phyloP scores from a whole-genome alignment of 805 yeast genomes.

The Vanderwaltozyma yarrowii region DNA sequence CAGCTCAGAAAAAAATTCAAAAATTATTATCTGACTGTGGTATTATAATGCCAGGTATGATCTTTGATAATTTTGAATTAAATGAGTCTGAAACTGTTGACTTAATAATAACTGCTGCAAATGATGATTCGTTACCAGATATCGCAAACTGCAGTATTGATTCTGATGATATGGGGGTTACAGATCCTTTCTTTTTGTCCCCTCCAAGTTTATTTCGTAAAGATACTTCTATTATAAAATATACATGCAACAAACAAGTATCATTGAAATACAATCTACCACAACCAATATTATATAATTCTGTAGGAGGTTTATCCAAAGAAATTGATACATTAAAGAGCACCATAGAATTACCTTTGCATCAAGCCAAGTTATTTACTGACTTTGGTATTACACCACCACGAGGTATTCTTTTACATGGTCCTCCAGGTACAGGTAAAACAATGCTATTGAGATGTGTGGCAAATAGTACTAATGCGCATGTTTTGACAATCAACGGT shows the following conservation, averaged over 20 bases:
- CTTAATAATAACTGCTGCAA: constrained; percentile 17
- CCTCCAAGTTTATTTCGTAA: constrained; percentile 40
- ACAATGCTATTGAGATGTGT: constrained; percentile 78
- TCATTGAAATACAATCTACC: constrained; percentile 37
- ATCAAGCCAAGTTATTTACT: constrained; percentile 63
- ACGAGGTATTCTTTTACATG: constrained; percentile 85
- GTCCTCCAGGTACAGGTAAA: constrained; percentile 97
- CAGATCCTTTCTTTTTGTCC: constrained; percentile 25
- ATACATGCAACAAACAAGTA: constrained; percentile 18
- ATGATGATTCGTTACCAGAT: constrained; percentile 31
- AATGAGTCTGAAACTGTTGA: constrained; percentile 10
- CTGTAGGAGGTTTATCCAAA: constrained; percentile 67
- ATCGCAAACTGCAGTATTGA: constrained; percentile 27
- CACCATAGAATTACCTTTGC: constrained; percentile 71
- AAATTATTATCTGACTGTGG: constrained; percentile 46
- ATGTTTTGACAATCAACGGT: constrained; percentile 76
- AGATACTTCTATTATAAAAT: constrained; percentile 23
- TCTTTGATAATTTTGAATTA: constrained; percentile 19
- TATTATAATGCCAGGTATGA: constrained; percentile 48
- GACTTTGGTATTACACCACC: constrained; percentile 90
- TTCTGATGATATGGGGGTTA: constrained; percentile 6
- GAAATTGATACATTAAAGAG: constrained; percentile 54
- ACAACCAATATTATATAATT: constrained; percentile 34
- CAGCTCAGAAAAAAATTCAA: constrained; percentile 28
- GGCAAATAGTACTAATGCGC: constrained; percentile 71